phyloP scores from a whole-genome alignment of 768 basidiomycete species.

The Rhodotorula sphaerocarpa region DNA sequence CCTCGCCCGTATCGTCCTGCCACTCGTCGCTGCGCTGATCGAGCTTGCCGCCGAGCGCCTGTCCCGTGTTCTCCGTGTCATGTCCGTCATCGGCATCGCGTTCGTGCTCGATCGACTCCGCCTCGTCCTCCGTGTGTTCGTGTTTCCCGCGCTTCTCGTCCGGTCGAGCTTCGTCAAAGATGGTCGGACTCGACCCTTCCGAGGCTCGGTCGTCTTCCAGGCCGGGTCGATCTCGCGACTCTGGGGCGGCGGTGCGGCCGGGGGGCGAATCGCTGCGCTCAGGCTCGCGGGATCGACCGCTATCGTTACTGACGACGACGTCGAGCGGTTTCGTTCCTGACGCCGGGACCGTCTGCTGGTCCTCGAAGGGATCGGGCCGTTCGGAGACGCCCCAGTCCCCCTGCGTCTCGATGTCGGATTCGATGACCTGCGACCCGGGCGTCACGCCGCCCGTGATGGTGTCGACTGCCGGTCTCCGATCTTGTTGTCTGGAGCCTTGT shows the following conservation, averaged over 20 bases:
- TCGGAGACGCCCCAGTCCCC: neutral
- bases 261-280: too few species aligned
- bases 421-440: neutral
- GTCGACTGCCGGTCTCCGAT: too few species aligned
- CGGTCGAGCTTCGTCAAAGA: neutral
- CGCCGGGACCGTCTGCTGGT: neutral
- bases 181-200: neutral
- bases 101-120: neutral
- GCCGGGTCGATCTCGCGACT: neutral
- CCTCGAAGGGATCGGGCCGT: slow-evolving; percentile 18
- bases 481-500: too few species aligned
- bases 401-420: neutral
- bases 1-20: slow-evolving; percentile 3
- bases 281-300: neutral
- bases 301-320: neutral
- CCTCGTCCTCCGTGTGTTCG: neutral
- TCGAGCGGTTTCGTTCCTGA: neutral
- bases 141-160: neutral
- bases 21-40: slow-evolving; percentile 16
- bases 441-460: neutral
- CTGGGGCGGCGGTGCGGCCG: too few species aligned
- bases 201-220: neutral
- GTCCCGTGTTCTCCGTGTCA: neutral
- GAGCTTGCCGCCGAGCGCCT: slow-evolving; percentile 17
- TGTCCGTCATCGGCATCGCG: neutral